Evolutionary conservation across 2,329 filamentous ascomycete genomes (phyloP).

Genomic region (Microcera coccophila): DNA sequence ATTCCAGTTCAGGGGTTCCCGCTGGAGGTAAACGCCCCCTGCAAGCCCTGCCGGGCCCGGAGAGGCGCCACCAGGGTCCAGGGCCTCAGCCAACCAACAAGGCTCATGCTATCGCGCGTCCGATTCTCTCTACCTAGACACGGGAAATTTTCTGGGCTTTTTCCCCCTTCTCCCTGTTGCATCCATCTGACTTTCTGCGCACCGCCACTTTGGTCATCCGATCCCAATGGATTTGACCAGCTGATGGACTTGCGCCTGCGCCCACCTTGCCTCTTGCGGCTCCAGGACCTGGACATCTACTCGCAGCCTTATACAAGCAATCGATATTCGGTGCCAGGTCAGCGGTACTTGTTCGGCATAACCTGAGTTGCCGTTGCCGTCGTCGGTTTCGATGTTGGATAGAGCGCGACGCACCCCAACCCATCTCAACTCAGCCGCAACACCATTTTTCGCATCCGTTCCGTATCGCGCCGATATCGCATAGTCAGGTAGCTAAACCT

Average conservation of each 20-base stretch:
- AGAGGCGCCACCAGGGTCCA: not conserved
- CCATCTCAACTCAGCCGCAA: too few species aligned
- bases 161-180: not conserved
- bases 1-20: too few species aligned
- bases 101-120: not conserved
- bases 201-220: not conserved
- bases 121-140: not conserved
- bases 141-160: not conserved
- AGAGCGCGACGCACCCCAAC: too few species aligned
- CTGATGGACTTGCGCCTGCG: not conserved
- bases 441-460: too few species aligned
- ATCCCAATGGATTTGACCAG: not conserved
- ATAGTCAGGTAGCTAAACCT: too few species aligned
- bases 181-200: not conserved
- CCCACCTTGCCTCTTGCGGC: not conserved
- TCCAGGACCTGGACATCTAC: too few species aligned
- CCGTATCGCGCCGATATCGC: too few species aligned
- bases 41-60: not conserved
- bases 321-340: too few species aligned
- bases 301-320: too few species aligned
- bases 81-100: not conserved
- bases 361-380: too few species aligned
- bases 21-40: not conserved
- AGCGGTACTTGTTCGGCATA: too few species aligned
- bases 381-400: too few species aligned